Conservation (phyloP, 768 basidiomycete genomes). For the Cubamyces sp. region DNA sequence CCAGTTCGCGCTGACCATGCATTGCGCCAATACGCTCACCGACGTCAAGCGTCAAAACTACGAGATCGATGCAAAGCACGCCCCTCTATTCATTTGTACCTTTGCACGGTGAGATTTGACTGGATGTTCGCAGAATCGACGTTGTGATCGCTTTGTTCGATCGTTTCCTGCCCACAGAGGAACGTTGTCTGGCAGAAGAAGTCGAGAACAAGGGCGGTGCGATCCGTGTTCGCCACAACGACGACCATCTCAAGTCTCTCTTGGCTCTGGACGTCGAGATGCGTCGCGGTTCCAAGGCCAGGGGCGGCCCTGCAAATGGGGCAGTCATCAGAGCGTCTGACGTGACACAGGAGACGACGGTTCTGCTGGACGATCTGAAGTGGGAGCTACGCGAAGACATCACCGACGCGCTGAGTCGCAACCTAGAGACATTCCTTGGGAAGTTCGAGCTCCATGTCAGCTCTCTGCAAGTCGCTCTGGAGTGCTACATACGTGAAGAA, state of each 20-base stretch:
- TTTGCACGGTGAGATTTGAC: neutral
- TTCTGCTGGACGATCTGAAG: slow-evolving; percentile 6
- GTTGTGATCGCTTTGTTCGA: slow-evolving; percentile 6
- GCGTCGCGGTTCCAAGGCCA: neutral
- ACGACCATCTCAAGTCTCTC: neutral
- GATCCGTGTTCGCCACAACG: neutral
- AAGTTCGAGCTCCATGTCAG: slow-evolving; percentile 6
- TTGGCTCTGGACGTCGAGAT: neutral
- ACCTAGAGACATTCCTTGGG: slow-evolving; percentile 4
- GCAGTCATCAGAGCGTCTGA: neutral
- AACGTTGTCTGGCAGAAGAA: neutral
- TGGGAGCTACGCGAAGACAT: slow-evolving; percentile 10
- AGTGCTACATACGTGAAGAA: neutral
- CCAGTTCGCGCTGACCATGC: slow-evolving; percentile 42
- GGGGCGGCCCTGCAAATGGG: too few relatives aligned
- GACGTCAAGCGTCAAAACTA: slow-evolving; percentile 4
- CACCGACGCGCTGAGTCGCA: neutral
- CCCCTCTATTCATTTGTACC: neutral
- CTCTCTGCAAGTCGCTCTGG: neutral
- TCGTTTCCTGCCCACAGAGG: neutral
- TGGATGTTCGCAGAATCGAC: neutral
- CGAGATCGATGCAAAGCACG: slow-evolving; percentile 15
- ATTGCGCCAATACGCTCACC: slow-evolving; percentile 33
- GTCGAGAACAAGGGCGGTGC: slow-evolving; percentile 6
- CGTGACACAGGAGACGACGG: neutral